Percentiles rank a stretch among this genome's conserved stretches.
Conservation (phyloP, 345 rosid species). For the Arabis alpina region DNA sequence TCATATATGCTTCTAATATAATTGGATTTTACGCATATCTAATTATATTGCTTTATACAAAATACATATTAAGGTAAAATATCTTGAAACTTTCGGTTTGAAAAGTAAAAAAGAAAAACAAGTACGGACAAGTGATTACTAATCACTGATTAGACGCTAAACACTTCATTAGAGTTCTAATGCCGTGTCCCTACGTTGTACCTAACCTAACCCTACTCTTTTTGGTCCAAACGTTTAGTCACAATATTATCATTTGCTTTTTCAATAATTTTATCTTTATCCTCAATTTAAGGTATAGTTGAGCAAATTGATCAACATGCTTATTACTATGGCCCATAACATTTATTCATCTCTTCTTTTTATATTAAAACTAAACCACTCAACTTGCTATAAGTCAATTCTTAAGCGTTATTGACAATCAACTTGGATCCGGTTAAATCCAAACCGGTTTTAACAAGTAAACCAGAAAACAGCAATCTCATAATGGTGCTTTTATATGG, state of each 20-base stretch:
- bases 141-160: not conserved
- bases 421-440: slow-evolving; percentile 21
- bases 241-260: not conserved
- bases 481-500: not conserved
- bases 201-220: too few relatives aligned
- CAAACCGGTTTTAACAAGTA: slow-evolving; percentile 19
- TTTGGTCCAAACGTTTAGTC: too few relatives aligned
- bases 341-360: not conserved
- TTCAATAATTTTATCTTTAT: not conserved
- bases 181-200: not conserved
- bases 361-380: not conserved
- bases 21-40: too few relatives aligned
- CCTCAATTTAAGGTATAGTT: not conserved
- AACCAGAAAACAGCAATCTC: not conserved
- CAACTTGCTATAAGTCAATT: slow-evolving; percentile 35
- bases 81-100: not conserved
- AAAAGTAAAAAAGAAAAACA: not conserved
- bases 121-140: not conserved
- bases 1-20: too few relatives aligned
- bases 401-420: slow-evolving; percentile 12
- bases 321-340: not conserved
- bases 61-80: not conserved
- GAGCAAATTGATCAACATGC: slow-evolving; percentile 11
- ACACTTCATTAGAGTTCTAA: slow-evolving; percentile 6
- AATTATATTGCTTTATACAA: too few relatives aligned